Evolutionary conservation across 805 yeast genomes (phyloP), one percentile per base, ranked within the genome.

Genomic region (Candida manassasensis): DNA sequence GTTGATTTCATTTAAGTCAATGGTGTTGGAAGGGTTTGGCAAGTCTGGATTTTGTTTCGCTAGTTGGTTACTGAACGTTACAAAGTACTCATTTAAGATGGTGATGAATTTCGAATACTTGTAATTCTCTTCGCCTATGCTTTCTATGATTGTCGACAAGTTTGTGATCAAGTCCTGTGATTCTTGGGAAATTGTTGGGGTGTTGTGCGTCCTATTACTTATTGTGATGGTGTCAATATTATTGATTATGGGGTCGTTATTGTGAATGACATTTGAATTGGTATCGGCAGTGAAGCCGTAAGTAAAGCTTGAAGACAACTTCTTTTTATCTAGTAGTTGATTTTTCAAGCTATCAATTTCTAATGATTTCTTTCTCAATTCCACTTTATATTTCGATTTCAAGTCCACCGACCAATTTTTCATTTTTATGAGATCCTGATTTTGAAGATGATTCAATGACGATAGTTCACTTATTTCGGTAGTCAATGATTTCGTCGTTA

Each of bases 261-360:
- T 53, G 38, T 50, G 50, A 3, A 63, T 45, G 5, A 50, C 36
- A 29, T 55, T 50, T 6, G 60, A 43, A 35, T 56, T 53, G 6
- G 50, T 22, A 11, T 12, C 32, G 8, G 22, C 13, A 9, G 14
- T 18, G 8, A 29, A 6, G 2, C 65, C 67, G 38, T 52, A 57
- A 1, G 53, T 47, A 10, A 52, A 43, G 2, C 55, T 47, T 6
- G 57, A 47, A 4, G 64, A 52, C 6, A 62, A 35, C 24, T 58
- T 55, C 12, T 62, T 52, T 27, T 55, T 53, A 6, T 65, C 67
- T 18, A 63, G 39, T 13, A 67, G 44, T 39, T 52, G 57, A 38
- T 59, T 55, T 33, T 59, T 62, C 38, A 67, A 54, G 19, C 46
- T 52, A 28, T 55, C 53, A 14, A 63, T 57, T 33, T 63, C 63